Evolutionary conservation across 768 basidiomycete genomes (phyloP).

Genomic region (Russula emetica): DNA sequence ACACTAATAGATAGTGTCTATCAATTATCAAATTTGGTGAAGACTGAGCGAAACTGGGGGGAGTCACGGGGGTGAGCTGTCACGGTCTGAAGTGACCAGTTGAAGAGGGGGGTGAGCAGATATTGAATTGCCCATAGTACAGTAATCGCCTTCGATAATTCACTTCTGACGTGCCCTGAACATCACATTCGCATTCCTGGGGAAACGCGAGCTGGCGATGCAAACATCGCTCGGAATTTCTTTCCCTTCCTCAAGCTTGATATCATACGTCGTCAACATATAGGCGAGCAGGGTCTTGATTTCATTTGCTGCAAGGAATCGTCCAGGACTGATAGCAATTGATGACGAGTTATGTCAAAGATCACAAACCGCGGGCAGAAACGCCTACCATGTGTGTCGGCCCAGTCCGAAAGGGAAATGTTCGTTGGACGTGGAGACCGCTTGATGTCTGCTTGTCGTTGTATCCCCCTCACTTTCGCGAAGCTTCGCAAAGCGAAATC

Average conservation of each 20-base stretch:
- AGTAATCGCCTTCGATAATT: too few relatives aligned
- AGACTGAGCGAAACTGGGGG: too few relatives aligned
- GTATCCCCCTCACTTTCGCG: slow-evolving; percentile 28
- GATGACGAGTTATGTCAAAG: not conserved
- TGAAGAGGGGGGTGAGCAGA: too few relatives aligned
- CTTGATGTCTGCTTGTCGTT: not conserved
- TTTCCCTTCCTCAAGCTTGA: not conserved
- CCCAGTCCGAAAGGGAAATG: not conserved
- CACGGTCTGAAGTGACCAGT: too few relatives aligned
- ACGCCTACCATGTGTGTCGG: not conserved
- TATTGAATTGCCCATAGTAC: too few relatives aligned
- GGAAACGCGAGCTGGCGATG: not conserved
- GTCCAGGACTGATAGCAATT: not conserved
- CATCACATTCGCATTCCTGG: not conserved
- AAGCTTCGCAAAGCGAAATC: slow-evolving; percentile 39
- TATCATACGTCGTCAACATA: not conserved
- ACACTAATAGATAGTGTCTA: too few relatives aligned
- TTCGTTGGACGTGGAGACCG: not conserved
- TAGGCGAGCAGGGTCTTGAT: not conserved
- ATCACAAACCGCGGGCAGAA: not conserved
- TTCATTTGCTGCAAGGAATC: not conserved
- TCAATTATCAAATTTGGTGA: too few relatives aligned
- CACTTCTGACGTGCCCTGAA: not conserved
- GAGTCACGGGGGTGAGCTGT: too few relatives aligned
- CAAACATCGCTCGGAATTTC: not conserved